phyloP scores from a whole-genome alignment of 83 land plant species.

The Picea abies region DNA sequence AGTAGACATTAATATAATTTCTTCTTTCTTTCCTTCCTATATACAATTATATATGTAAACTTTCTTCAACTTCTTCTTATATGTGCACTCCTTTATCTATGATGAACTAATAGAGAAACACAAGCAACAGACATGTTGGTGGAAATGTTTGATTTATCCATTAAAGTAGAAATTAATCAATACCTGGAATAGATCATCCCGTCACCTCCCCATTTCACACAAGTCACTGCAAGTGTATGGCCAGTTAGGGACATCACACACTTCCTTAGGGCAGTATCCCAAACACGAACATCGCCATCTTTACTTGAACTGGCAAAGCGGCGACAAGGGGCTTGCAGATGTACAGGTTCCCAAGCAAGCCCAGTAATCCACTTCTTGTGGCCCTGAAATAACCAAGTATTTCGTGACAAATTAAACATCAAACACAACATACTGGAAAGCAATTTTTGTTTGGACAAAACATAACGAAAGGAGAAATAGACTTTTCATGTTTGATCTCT shows the following conservation, averaged over 20 bases:
- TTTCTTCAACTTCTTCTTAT: not conserved
- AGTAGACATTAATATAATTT: no score
- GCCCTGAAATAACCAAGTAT: constrained; percentile 51
- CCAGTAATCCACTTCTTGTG: constrained; percentile 98
- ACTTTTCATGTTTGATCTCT: not conserved
- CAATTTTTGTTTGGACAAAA: not conserved
- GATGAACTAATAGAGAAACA: not conserved
- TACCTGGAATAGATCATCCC: constrained; percentile 96
- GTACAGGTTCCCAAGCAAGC: constrained; percentile 96
- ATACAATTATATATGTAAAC: no score
- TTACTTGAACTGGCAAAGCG: constrained; percentile 98
- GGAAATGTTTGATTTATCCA: not conserved
- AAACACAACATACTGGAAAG: not conserved
- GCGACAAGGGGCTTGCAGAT: constrained; percentile 86
- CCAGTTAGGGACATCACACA: constrained; percentile 83
- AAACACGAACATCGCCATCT: constrained; percentile 98
- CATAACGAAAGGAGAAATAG: not conserved
- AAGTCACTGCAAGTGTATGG: constrained; percentile 97
- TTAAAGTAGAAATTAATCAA: constrained; percentile 6
- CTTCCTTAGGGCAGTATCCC: constrained; percentile 74
- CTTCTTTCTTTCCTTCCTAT: no score
- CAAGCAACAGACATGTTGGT: not conserved
- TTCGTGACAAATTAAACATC: not conserved
- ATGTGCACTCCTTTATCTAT: not conserved
- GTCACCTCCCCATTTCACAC: constrained; percentile 99